Evolutionary conservation across 257 asterid species (phyloP).

Genomic region (Solanum appendiculatum): DNA sequence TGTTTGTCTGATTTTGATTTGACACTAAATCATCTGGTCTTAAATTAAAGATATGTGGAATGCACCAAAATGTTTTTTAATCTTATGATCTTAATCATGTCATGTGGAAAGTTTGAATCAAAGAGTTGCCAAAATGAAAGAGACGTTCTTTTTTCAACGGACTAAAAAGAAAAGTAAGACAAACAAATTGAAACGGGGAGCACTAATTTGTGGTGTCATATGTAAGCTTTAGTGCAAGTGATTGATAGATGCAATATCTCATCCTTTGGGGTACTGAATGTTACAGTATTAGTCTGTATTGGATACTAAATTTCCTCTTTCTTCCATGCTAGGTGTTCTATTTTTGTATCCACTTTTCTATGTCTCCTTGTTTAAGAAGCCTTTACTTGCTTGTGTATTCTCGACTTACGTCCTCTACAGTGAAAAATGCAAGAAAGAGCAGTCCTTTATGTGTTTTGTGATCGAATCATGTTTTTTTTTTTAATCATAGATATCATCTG

Average conservation of each 20-base stretch:
- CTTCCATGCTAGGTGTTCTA: too few species aligned
- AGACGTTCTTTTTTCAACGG: too few species aligned
- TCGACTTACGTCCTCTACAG: neutral
- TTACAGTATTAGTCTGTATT: too few species aligned
- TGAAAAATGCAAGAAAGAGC: neutral
- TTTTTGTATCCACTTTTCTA: too few species aligned
- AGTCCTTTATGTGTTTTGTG: neutral
- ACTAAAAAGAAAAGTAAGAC: too few species aligned
- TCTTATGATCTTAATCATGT: too few species aligned
- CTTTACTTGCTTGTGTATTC: neutral
- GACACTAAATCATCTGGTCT: neutral
- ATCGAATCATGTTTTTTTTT: neutral
- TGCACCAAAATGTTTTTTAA: neutral
- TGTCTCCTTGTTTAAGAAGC: too few species aligned
- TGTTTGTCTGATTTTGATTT: too few species aligned
- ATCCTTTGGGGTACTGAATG: neutral
- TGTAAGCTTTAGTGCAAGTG: neutral
- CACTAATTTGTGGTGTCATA: neutral
- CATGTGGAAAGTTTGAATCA: too few species aligned
- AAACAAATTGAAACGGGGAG: neutral
- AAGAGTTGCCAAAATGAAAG: too few species aligned
- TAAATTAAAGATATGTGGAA: too few species aligned
- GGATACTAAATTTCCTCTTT: too few species aligned
- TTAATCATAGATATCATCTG: neutral
- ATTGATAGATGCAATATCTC: neutral